A percentile compares a stretch with the other conserved stretches of the same genome.
These are phyloP conservation scores for Skeletonema grethae DNA, from an alignment of 108 stramenopile species.

Conservation along the genomic window DNA sequence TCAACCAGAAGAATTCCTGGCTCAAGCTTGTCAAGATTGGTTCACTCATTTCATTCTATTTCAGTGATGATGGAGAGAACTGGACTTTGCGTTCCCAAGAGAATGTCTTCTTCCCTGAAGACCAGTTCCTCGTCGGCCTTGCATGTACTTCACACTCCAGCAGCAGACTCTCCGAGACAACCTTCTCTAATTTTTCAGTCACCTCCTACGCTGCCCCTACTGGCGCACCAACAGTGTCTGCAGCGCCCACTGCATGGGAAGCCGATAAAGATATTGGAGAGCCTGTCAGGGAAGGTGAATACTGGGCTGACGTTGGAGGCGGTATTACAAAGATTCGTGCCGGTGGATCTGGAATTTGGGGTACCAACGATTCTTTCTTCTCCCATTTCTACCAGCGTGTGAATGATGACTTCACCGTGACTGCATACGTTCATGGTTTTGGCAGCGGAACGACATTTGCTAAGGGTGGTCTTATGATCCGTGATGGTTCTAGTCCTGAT, in stretches of 20 bases:
- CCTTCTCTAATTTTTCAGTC: slow-evolving; percentile 23
- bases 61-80: slow-evolving; percentile 5
- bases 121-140: slow-evolving; percentile 27
- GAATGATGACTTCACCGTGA: slow-evolving; percentile 5
- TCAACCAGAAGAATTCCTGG: neutral
- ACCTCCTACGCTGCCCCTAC: slow-evolving; percentile 11
- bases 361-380: slow-evolving; percentile 24
- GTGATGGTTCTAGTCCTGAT: slow-evolving; percentile 4
- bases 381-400: slow-evolving; percentile 1
- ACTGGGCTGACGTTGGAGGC: neutral
- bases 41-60: neutral
- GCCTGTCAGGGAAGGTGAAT: slow-evolving; percentile 5
- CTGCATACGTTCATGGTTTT: slow-evolving; percentile 9
- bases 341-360: slow-evolving; percentile 34
- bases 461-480: slow-evolving; percentile 38
- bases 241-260: slow-evolving; percentile 24
- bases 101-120: slow-evolving; percentile 29
- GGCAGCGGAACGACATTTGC: slow-evolving; percentile 1
- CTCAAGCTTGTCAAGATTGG: slow-evolving; percentile 15
- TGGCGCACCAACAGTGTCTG: slow-evolving; percentile 17
- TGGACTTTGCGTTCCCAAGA: slow-evolving; percentile 12
- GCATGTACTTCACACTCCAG: slow-evolving; percentile 16
- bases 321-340: slow-evolving; percentile 9
- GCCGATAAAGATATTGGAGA: slow-evolving; percentile 20
- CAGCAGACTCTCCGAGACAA: slow-evolving; percentile 3